Base-by-base conservation (phyloP, 768 basidiomycete genomes). In the Roridomyces roridus region DNA sequence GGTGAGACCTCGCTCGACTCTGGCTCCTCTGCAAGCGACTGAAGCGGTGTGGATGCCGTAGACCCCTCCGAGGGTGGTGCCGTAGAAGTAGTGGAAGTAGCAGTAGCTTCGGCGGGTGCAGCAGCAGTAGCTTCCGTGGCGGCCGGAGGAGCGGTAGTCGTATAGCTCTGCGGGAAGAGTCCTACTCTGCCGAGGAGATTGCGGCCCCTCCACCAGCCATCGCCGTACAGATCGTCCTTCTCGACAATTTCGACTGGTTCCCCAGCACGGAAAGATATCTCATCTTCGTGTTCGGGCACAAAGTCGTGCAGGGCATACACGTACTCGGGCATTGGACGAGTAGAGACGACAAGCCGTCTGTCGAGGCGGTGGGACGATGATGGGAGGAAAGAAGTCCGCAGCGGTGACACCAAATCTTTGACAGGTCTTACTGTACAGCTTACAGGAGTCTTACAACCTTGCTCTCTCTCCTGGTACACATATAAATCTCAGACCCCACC, bases 201-300 rank as follows among this genome's bases (percentile, higher is more conserved):
- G 31, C 89, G 87, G 15, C 96, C 95, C 92, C 80, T 77, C 94
- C 94, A 98, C 97, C 97, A 98, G 17, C 96, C 97, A 72, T 99
- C 97, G 18, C 85, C 85, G 69, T 92, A 98, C 54, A 85, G 74
- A 62, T 98, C 97, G 68, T 98, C 97, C 74, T 86, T 92, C 77
- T 98, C 96, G 37, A 98, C 54, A 25, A 99, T 86, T 67, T 92
- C 88, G 64, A 98, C 93, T 52, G 84, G 79, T 63, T 98, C 94
- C 2, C 96, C 96, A 5, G 87, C 87, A 39, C 75, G 79, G 70
- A 98, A 97, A 1, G 85, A 65, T 35, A 98, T 83, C 74, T 99
- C 97, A 72, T 99, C 97, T 47, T 92, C 91, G 72, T 98, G 86
- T 77, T 99, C 95, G 4, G 97, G 96, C 5, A 74, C 65, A 65